A percentile compares a stretch with the other conserved stretches of the same genome.
These are phyloP conservation scores for Westerdykella ornata DNA, from an alignment of 2,329 filamentous ascomycete species.

Conservation along the genomic window DNA sequence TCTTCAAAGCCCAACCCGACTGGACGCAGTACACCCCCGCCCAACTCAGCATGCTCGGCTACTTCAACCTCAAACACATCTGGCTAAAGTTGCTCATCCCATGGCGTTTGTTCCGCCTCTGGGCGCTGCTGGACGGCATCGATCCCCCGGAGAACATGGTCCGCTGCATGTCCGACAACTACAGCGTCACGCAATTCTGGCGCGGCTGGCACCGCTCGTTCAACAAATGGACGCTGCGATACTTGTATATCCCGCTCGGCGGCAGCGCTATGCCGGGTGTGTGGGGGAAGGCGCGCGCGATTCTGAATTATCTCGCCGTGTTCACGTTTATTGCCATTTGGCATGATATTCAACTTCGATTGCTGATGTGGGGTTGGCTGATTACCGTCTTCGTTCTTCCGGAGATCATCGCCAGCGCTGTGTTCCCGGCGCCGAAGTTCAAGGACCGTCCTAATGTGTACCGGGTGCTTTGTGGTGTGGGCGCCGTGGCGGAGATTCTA, in stretches of 20 bases:
- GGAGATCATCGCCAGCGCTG: conserved; percentile 63
- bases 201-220: conserved; percentile 91
- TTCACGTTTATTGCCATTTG: conserved; percentile 97
- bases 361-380: conserved; percentile 96
- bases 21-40: conserved; percentile 81
- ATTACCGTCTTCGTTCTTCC: conserved; percentile 90
- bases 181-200: conserved; percentile 87
- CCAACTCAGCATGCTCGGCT: conserved; percentile 83
- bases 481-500: conserved; percentile 74
- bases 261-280: conserved; percentile 47
- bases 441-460: conserved; percentile 63
- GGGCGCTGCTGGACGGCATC: conserved; percentile 81
- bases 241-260: conserved; percentile 88
- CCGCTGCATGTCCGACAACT: conserved; percentile 92
- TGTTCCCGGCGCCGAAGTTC: conserved; percentile 73
- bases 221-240: conserved; percentile 90
- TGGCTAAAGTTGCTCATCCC: conserved; percentile 96
- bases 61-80: conserved; percentile 93
- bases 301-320: conserved; percentile 72
- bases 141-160: conserved; percentile 98
- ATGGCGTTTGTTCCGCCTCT: conserved; percentile 98
- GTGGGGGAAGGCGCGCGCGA: conserved; percentile 48
- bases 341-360: conserved; percentile 89
- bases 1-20: conserved; percentile 69
- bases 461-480: conserved; percentile 70